Percentiles rank a stretch among this genome's conserved stretches.
phyloP scores from a whole-genome alignment of 305 asterid species.

The Solanum hybrid region DNA sequence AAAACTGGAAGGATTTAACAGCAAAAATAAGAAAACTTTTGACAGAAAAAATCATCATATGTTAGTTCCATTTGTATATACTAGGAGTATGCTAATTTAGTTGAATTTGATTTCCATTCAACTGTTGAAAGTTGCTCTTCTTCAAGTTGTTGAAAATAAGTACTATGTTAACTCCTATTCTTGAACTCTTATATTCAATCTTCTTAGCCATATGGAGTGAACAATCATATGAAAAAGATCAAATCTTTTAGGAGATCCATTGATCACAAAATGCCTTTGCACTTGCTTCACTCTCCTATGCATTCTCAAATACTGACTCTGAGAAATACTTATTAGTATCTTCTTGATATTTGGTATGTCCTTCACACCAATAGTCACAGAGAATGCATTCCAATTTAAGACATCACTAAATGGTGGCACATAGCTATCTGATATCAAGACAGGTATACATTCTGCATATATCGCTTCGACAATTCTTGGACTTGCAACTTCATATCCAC shows the following conservation, averaged over 20 bases:
- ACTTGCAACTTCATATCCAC: conserved; percentile 37
- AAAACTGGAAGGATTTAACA: not conserved
- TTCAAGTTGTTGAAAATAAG: not conserved
- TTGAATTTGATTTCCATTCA: not conserved
- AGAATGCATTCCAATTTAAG: conserved; percentile 26
- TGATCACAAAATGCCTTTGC: conserved; percentile 32
- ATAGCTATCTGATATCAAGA: conserved; percentile 15
- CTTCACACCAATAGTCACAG: conserved; percentile 16
- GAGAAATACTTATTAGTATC: conserved; percentile 24
- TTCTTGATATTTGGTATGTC: conserved; percentile 26
- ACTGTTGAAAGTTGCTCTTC: not conserved
- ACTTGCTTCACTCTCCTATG: conserved; percentile 32
- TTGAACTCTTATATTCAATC: conserved; percentile 25
- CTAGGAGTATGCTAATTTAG: not conserved
- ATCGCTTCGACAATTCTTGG: conserved; percentile 31
- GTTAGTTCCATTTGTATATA: not conserved
- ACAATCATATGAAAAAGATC: conserved; percentile 27
- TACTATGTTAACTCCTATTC: not conserved
- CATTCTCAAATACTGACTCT: conserved; percentile 29
- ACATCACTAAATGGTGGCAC: conserved; percentile 32
- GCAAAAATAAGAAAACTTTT: not conserved
- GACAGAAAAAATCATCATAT: not conserved
- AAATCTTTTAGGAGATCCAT: conserved; percentile 27
- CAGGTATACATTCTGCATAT: conserved; percentile 33
- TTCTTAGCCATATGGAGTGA: conserved; percentile 31